Evolutionary conservation across 2,329 filamentous ascomycete genomes (phyloP).

Genomic region (Whalleya microplaca): DNA sequence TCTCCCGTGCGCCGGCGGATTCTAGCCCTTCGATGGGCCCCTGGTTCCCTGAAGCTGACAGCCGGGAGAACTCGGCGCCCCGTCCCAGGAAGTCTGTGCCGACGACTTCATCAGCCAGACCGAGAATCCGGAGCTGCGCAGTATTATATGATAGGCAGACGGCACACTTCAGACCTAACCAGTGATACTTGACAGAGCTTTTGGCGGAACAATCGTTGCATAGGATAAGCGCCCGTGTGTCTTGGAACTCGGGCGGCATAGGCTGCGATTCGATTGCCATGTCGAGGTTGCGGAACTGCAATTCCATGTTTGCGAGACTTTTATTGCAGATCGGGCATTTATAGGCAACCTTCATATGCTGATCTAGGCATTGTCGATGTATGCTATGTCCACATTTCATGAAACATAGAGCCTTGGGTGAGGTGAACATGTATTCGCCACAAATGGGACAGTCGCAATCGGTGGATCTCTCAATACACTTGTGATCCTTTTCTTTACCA

Average conservation of each 20-base stretch:
- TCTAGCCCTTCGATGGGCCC: slow-evolving; percentile 16
- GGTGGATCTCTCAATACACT: slow-evolving; percentile 90
- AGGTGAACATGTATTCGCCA: slow-evolving; percentile 94
- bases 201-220: slow-evolving; percentile 96
- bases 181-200: slow-evolving; percentile 87
- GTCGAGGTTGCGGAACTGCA: slow-evolving; percentile 89
- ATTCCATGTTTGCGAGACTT: slow-evolving; percentile 96
- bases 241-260: slow-evolving; percentile 83
- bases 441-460: slow-evolving; percentile 98
- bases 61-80: slow-evolving; percentile 22
- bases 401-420: slow-evolving; percentile 84
- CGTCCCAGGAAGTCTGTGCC: slow-evolving; percentile 24
- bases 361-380: slow-evolving; percentile 84
- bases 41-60: slow-evolving; percentile 13
- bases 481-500: slow-evolving; percentile 80
- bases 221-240: slow-evolving; percentile 80
- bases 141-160: slow-evolving; percentile 74
- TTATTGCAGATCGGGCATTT: slow-evolving; percentile 97
- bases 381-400: slow-evolving; percentile 97
- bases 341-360: slow-evolving; percentile 88
- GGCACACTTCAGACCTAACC: slow-evolving; percentile 88
- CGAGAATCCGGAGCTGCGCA: slow-evolving; percentile 64
- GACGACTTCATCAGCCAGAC: slow-evolving; percentile 37
- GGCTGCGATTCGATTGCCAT: slow-evolving; percentile 85
- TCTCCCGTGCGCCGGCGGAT: slow-evolving; percentile 28